Evolutionary conservation across 1,284 basidiomycete genomes (phyloP).

Genomic region (Fistulinella staudtii): DNA sequence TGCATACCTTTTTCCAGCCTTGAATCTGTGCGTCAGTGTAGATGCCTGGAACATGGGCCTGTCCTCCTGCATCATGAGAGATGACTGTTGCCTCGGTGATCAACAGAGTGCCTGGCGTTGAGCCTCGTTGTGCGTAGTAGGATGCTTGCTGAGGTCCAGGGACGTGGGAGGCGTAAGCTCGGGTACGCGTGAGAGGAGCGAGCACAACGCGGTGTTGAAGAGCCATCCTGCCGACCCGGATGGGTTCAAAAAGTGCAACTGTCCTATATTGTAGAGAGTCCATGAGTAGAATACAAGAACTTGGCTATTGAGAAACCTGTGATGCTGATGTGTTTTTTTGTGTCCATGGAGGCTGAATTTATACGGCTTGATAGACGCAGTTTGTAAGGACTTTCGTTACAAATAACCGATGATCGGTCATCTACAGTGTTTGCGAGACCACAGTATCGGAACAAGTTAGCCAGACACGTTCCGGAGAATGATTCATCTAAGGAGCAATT

Average conservation of each 20-base stretch:
- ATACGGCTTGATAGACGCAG: no score
- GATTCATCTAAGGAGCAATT: no score
- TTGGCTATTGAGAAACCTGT: no score
- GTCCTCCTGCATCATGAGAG: slow-evolving; percentile 23
- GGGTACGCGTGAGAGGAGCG: slow-evolving; percentile 35
- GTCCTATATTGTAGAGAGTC: no score
- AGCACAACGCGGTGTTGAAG: slow-evolving; percentile 33
- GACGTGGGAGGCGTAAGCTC: slow-evolving; percentile 22
- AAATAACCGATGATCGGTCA: no score
- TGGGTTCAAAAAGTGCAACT: slow-evolving; percentile 20
- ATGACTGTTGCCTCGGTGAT: slow-evolving; percentile 36
- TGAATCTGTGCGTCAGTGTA: slow-evolving; percentile 23
- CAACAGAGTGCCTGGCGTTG: slow-evolving; percentile 26
- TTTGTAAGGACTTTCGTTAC: no score
- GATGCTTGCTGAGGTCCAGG: slow-evolving; percentile 14
- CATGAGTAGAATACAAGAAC: no score
- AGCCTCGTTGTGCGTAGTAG: slow-evolving; percentile 35
- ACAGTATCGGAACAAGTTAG: no score
- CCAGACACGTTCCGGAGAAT: no score
- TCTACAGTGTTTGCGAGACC: no score
- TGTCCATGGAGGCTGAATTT: no score
- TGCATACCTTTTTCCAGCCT: slow-evolving; percentile 22
- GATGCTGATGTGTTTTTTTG: no score
- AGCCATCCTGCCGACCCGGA: slow-evolving; percentile 30
- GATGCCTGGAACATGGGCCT: slow-evolving; percentile 21